A percentile compares a stretch with the other conserved stretches of the same genome.
Conservation (phyloP, 495 filamentous ascomycete species). For the Penicillium simplicissimum region DNA sequence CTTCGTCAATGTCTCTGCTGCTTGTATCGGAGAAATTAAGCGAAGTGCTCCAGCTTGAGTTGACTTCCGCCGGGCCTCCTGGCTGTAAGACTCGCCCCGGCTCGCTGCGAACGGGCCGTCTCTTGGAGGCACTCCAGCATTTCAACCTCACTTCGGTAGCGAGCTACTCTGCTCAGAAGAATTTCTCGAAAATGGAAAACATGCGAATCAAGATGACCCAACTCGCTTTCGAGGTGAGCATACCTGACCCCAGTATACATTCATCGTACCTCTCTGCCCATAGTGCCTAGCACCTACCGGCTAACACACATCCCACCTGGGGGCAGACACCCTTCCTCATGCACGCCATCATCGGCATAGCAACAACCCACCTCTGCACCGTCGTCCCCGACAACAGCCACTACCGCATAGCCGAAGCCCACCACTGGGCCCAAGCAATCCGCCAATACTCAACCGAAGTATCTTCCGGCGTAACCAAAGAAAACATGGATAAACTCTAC, state of each 20-base stretch:
- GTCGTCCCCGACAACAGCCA: slow-evolving; percentile 27
- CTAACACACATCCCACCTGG: slow-evolving; percentile 9
- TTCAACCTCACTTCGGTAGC: slow-evolving; percentile 34
- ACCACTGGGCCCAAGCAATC: slow-evolving; percentile 47
- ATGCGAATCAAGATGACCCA: slow-evolving; percentile 39
- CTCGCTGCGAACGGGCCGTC: not conserved
- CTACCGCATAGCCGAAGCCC: slow-evolving; percentile 41
- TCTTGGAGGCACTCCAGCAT: slow-evolving; percentile 35
- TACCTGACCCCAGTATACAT: not conserved
- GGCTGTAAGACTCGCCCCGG: not conserved
- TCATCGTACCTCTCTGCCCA: not conserved
- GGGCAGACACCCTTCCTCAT: slow-evolving; percentile 47
- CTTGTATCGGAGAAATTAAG: slow-evolving; percentile 28
- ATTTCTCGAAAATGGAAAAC: slow-evolving; percentile 19
- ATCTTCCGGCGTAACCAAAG: slow-evolving; percentile 23
- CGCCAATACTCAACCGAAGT: slow-evolving; percentile 39
- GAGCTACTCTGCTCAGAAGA: slow-evolving; percentile 18
- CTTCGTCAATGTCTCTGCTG: slow-evolving; percentile 28
- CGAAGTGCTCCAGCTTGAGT: slow-evolving; percentile 23
- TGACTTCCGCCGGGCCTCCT: slow-evolving; percentile 5
- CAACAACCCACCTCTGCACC: slow-evolving; percentile 43
- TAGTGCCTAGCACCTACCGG: not conserved
- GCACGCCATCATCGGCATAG: slow-evolving; percentile 46
- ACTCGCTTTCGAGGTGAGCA: slow-evolving; percentile 42
- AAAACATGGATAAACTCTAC: slow-evolving; percentile 48